Base-by-base conservation (phyloP, 129 eudicot genomes). In the Centrapalus pauciflorus region DNA sequence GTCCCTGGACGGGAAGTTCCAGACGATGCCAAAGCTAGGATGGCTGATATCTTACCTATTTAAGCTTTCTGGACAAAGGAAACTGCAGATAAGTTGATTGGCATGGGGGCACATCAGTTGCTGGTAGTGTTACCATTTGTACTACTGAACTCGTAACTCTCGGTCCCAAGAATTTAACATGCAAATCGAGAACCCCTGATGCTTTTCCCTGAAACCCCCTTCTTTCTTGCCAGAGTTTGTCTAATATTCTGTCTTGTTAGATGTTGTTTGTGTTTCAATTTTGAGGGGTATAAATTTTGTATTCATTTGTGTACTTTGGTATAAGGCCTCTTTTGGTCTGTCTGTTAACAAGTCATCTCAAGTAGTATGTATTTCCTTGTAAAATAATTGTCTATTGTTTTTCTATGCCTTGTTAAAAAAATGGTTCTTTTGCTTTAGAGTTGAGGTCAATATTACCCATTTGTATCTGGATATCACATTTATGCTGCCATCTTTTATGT, bases 1-100 rank as follows among this genome's bases (percentile, higher is more conserved):
- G 95, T 94, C 52, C 99, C 99, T 23, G 99, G 97, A 13, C 78
- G 99, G 67, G 99, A 94, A n/a, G 92, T 94, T 38, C 99, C 99
- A 14, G 72, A 76, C 0, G 97, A 94, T 67, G 95, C 99, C 49
- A 86, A 77, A 48, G 97, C 74, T 45, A 81, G 95, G 29, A 71
- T 94, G 64, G 62, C 82, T 1, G 88, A 86, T 56, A 71, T 89
- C 67, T 58, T 89, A 71, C 74, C 86, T 32, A 73, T 40, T 70
- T 90, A 81, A 76, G 28, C 32, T 50, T 17, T 55, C 25, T 35
- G 9, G 13, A 14, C n/a, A 14, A 67, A 37, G 24, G 4, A n/a
- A 57, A 60, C 24, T 46, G 32, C 25, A 10, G 56, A 29, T 55
- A 26, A 30, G 14, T 66, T 45, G 60, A 12, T 41, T 54, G 12